Evolutionary conservation across 83 land plant species (phyloP).

Genomic region (Picea mariana): DNA sequence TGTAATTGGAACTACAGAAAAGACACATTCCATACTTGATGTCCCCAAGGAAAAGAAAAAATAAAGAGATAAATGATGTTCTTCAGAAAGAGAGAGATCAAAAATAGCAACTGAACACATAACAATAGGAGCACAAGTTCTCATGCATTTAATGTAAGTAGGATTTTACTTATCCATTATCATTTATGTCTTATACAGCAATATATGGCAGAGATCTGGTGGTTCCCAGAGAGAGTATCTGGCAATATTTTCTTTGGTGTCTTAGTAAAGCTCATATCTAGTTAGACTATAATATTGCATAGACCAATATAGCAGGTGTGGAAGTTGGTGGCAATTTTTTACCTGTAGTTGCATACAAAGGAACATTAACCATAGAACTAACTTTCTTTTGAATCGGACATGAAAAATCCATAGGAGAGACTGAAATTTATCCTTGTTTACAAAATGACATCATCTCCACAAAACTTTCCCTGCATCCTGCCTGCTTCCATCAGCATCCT

Average conservation of each 20-base stretch:
- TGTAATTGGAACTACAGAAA: neutral
- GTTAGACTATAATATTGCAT: neutral
- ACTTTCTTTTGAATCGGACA: neutral
- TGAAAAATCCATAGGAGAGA: neutral
- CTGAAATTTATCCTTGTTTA: neutral
- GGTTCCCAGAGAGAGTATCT: neutral
- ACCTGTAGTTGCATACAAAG: neutral
- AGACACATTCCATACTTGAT: too few species aligned
- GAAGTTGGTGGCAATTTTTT: neutral
- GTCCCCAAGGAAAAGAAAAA: neutral
- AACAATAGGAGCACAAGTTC: neutral
- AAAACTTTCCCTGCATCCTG: neutral
- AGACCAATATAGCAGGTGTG: neutral
- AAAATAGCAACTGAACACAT: neutral
- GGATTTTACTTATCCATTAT: neutral
- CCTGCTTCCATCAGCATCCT: constrained; percentile 37
- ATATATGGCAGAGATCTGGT: neutral
- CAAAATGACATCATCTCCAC: neutral
- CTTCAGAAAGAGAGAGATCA: neutral
- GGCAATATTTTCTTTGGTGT: neutral
- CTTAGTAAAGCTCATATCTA: neutral
- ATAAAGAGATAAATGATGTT: neutral
- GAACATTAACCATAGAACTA: neutral
- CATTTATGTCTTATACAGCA: neutral
- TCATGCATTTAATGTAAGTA: neutral